Evolutionary conservation across 2,329 filamentous ascomycete species (phyloP).

Genomic region (Monosporascus ibericus): DNA sequence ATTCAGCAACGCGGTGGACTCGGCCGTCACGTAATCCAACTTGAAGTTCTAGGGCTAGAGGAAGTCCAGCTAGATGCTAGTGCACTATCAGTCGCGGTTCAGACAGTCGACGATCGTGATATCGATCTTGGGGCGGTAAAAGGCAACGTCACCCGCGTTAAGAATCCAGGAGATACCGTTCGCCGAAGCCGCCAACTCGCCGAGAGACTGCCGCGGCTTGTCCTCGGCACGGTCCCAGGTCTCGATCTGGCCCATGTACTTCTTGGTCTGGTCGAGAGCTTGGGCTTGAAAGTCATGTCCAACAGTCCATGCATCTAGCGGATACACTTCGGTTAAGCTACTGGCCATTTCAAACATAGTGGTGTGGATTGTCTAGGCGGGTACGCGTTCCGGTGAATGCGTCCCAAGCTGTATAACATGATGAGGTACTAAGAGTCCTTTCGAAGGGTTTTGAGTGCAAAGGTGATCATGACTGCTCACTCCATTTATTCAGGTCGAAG

Average conservation of each 20-base stretch:
- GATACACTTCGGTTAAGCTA: slow-evolving; percentile 23
- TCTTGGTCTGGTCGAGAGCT: slow-evolving; percentile 86
- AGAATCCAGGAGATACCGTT: slow-evolving; percentile 71
- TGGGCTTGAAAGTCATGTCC: slow-evolving; percentile 87
- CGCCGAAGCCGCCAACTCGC: slow-evolving; percentile 59
- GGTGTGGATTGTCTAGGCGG: too few species aligned
- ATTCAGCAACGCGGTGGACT: slow-evolving; percentile 36
- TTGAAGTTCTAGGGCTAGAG: slow-evolving; percentile 81
- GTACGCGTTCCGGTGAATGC: too few species aligned
- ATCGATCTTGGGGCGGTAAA: slow-evolving; percentile 98
- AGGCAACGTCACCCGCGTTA: slow-evolving; percentile 92
- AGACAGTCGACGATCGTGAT: slow-evolving; percentile 89
- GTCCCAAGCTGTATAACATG: too few species aligned
- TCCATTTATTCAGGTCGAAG: too few species aligned
- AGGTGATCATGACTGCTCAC: too few species aligned
- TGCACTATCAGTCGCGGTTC: slow-evolving; percentile 78
- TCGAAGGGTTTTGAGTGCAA: too few species aligned
- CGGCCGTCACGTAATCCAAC: slow-evolving; percentile 76
- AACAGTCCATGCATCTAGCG: slow-evolving; percentile 69
- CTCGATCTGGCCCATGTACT: slow-evolving; percentile 77
- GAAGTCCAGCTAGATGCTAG: slow-evolving; percentile 93
- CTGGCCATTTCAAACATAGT: too few species aligned
- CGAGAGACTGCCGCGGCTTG: slow-evolving; percentile 71
- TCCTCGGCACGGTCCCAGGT: slow-evolving; percentile 87
- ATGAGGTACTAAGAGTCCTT: too few species aligned